A percentile compares a stretch with the other conserved stretches of the same genome.
These are phyloP conservation scores for Populus deltoides DNA, from an alignment of 345 rosid species.

Conservation along the genomic window DNA sequence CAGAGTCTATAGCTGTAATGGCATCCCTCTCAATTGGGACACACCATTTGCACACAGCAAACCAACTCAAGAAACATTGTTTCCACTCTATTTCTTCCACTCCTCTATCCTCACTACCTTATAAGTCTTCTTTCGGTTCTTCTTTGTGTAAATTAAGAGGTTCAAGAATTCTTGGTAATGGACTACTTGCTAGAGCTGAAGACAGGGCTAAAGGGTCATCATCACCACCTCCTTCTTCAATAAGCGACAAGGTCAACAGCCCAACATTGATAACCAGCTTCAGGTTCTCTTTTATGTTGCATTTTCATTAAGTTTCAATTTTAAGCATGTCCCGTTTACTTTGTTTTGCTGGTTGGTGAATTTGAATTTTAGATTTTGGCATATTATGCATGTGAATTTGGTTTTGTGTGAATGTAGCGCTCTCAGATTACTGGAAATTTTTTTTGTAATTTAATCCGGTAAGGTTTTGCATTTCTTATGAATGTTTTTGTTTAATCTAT, in stretches of 20 bases:
- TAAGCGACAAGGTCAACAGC: conserved; percentile 30
- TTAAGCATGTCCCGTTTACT: conserved; percentile 16
- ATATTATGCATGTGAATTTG: not conserved
- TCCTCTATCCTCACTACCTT: conserved; percentile 18
- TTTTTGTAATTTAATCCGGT: not conserved
- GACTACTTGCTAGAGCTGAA: conserved; percentile 66
- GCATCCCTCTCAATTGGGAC: conserved; percentile 54
- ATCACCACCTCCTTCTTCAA: conserved; percentile 34
- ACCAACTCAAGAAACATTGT: conserved; percentile 31
- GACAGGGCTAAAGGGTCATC: conserved; percentile 56
- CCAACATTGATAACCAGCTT: conserved; percentile 40
- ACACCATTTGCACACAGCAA: conserved; percentile 32
- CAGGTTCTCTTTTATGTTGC: conserved; percentile 44
- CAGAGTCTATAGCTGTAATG: conserved; percentile 34
- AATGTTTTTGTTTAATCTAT: not conserved
- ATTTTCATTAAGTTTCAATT: not conserved
- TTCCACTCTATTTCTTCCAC: conserved; percentile 21
- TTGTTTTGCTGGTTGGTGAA: conserved; percentile 11
- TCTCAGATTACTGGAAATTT: not conserved
- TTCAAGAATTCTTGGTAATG: conserved; percentile 40
- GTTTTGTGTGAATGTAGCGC: conserved; percentile 2
- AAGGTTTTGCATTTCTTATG: not conserved
- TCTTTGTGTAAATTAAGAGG: conserved; percentile 36
- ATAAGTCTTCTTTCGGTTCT: conserved; percentile 33
- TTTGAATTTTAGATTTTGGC: conserved; percentile 5